These are phyloP conservation scores for Coniochaeta prunicola DNA, from an alignment of 2,329 filamentous ascomycete genomes.

Conservation along the genomic window DNA sequence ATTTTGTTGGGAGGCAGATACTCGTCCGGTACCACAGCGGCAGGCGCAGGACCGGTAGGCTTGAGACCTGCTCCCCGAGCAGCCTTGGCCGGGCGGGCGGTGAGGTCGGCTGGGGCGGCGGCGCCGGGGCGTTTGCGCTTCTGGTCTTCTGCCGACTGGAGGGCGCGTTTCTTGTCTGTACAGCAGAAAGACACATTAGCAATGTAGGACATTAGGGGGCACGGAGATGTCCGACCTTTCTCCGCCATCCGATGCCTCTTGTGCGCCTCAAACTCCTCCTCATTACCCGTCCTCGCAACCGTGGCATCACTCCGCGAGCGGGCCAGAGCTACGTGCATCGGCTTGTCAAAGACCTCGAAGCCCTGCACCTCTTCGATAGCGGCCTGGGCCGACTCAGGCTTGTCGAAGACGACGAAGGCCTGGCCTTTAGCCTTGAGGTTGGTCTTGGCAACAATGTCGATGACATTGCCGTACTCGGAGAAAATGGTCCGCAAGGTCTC, in stretches of 20 bases:
- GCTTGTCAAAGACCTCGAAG: conserved; percentile 88
- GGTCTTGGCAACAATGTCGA: conserved; percentile 65
- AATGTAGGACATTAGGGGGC: not conserved
- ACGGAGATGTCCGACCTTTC: conserved; percentile 58
- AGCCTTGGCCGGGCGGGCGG: conserved; percentile 55
- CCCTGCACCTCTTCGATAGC: conserved; percentile 87
- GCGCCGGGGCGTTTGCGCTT: conserved; percentile 43
- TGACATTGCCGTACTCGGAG: conserved; percentile 75
- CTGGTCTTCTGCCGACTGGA: conserved; percentile 71
- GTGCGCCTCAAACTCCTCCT: conserved; percentile 80
- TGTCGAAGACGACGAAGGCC: conserved; percentile 89
- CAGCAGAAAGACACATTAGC: not conserved
- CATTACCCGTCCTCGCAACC: conserved; percentile 63
- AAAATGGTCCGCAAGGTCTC: conserved; percentile 72
- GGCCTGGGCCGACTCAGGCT: conserved; percentile 65
- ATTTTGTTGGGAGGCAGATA: conserved; percentile 97
- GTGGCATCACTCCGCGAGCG: conserved; percentile 82
- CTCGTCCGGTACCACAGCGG: conserved; percentile 86
- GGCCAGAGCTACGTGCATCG: conserved; percentile 78
- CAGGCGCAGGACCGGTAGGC: conserved; percentile 58
- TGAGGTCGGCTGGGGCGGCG: conserved; percentile 34
- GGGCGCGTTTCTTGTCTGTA: conserved; percentile 68
- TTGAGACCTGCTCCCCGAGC: conserved; percentile 70
- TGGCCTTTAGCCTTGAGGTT: conserved; percentile 92
- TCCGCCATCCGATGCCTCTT: conserved; percentile 78